Percentiles rank a stretch among this genome's conserved stretches.
These are phyloP conservation scores for Echites panduratus DNA, from an alignment of 257 asterid species.

Conservation along the genomic window DNA sequence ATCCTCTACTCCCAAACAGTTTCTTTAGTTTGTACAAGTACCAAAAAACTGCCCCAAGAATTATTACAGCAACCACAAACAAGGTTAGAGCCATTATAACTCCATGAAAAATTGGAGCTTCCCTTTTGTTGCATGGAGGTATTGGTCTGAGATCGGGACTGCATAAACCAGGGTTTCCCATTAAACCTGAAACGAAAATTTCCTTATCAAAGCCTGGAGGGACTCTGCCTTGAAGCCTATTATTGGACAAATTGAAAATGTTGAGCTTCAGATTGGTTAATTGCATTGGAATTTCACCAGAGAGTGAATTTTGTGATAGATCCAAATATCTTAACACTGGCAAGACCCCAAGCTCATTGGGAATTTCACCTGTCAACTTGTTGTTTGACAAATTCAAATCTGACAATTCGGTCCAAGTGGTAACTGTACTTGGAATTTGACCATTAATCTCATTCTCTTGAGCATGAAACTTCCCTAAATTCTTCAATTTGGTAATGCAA, in stretches of 20 bases:
- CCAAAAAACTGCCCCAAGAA: slow-evolving; percentile 44
- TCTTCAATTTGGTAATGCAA: slow-evolving; percentile 41
- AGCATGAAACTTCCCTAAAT: slow-evolving; percentile 49
- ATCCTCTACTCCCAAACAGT: slow-evolving; percentile 18
- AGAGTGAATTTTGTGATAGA: slow-evolving; percentile 53
- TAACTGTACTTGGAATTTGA: slow-evolving; percentile 42
- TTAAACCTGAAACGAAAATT: slow-evolving; percentile 37
- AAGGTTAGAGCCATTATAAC: not conserved
- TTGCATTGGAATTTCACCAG: slow-evolving; percentile 56
- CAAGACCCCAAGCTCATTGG: slow-evolving; percentile 48
- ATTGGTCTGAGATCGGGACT: slow-evolving; percentile 48
- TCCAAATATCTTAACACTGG: slow-evolving; percentile 53
- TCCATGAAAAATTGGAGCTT: slow-evolving; percentile 28
- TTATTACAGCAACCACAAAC: slow-evolving; percentile 30
- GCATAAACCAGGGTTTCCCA: slow-evolving; percentile 68
- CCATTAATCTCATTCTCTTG: slow-evolving; percentile 55
- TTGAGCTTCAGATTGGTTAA: slow-evolving; percentile 57
- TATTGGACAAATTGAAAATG: slow-evolving; percentile 61
- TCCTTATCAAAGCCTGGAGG: slow-evolving; percentile 47
- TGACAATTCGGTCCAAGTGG: slow-evolving; percentile 44
- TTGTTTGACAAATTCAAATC: slow-evolving; percentile 67
- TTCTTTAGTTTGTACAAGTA: slow-evolving; percentile 45
- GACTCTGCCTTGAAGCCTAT: slow-evolving; percentile 66
- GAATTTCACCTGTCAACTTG: slow-evolving; percentile 55
- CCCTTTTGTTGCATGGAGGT: slow-evolving; percentile 48